Percentiles rank a stretch among this genome's conserved stretches.
phyloP scores from a whole-genome alignment of 495 filamentous ascomycete species.

The Tetracladium setigerum region DNA sequence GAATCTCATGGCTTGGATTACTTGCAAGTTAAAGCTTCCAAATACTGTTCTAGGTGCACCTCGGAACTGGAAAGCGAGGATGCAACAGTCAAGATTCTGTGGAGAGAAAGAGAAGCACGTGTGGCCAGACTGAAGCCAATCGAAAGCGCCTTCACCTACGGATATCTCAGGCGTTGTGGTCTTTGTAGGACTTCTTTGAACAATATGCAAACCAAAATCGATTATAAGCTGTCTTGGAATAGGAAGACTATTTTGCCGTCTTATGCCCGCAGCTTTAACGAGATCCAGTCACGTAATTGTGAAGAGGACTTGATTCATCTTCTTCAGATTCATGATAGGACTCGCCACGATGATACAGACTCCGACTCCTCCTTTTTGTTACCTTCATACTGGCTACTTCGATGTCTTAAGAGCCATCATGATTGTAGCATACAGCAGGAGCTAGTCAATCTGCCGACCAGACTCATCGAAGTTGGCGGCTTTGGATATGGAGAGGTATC shows the following conservation, averaged over 20 bases:
- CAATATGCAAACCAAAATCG: no score
- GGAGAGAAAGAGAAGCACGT: conserved; percentile 1
- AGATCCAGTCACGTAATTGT: background rate
- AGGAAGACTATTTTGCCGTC: conserved; percentile 2
- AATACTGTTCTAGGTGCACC: background rate
- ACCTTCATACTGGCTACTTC: conserved; percentile 2
- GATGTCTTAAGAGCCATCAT: conserved; percentile 3
- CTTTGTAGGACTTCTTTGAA: no score
- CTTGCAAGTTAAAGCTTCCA: background rate
- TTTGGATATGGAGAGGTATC: background rate
- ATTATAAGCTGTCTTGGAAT: conserved; percentile 1
- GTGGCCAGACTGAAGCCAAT: background rate
- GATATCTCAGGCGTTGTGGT: conserved; percentile 1
- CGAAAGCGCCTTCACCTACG: background rate
- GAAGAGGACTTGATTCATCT: background rate
- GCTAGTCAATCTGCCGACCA: background rate
- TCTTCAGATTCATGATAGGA: background rate
- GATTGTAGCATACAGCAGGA: background rate
- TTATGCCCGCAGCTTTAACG: conserved; percentile 1
- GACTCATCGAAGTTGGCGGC: conserved; percentile 1
- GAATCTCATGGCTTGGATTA: background rate
- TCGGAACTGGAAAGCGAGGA: conserved; percentile 1
- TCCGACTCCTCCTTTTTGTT: background rate
- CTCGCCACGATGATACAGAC: conserved; percentile 1
- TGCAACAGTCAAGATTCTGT: background rate